phyloP scores from a whole-genome alignment of 768 basidiomycete species.

The Kwoniella europaea region DNA sequence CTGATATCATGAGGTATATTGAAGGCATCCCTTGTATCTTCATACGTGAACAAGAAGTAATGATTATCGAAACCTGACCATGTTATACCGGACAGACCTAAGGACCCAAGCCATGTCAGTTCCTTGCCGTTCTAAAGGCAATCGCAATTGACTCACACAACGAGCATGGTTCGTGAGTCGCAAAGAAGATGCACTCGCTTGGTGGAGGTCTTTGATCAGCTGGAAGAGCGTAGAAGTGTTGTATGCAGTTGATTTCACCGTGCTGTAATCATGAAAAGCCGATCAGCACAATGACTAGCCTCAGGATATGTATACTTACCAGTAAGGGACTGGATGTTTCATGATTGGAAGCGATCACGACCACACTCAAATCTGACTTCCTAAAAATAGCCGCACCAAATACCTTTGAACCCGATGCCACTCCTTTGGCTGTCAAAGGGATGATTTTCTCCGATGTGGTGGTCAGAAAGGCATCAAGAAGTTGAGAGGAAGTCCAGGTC shows the following conservation, averaged over 20 bases:
- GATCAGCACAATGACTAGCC: not conserved
- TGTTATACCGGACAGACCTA: slow-evolving; percentile 46
- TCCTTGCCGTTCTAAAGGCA: too few species aligned
- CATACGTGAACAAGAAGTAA: slow-evolving; percentile 48
- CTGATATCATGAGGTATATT: slow-evolving; percentile 47
- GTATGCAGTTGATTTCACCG: slow-evolving; percentile 47
- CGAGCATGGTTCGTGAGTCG: slow-evolving; percentile 53
- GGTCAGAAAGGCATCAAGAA: slow-evolving; percentile 33
- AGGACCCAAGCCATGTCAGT: not conserved
- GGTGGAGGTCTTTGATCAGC: slow-evolving; percentile 26
- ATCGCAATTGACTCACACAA: slow-evolving; percentile 32
- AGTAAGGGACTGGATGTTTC: slow-evolving; percentile 39
- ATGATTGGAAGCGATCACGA: slow-evolving; percentile 42
- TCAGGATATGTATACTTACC: slow-evolving; percentile 21
- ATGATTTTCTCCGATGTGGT: slow-evolving; percentile 37
- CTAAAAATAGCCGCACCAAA: slow-evolving; percentile 49
- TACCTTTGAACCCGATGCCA: slow-evolving; percentile 40
- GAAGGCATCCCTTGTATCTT: slow-evolving; percentile 50
- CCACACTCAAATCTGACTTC: slow-evolving; percentile 32
- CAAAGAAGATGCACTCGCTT: slow-evolving; percentile 47
- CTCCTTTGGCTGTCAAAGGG: slow-evolving; percentile 35
- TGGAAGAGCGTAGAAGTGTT: slow-evolving; percentile 40
- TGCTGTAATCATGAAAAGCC: slow-evolving; percentile 28
- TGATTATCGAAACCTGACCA: slow-evolving; percentile 46
- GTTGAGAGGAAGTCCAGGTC: slow-evolving; percentile 18